Evolutionary conservation across 257 asterid genomes (phyloP).

Genomic region (Solanum chilense): DNA sequence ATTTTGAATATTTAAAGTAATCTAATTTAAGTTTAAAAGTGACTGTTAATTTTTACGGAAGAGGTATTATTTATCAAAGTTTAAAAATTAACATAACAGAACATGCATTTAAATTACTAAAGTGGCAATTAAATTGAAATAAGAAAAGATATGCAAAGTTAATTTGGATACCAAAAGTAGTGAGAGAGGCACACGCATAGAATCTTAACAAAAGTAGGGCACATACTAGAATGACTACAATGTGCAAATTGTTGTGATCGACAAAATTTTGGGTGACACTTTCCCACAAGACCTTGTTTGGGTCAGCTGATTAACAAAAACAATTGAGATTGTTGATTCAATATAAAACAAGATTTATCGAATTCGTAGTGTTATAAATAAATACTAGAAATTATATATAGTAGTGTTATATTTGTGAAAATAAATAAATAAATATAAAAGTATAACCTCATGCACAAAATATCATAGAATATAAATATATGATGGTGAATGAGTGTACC

Average conservation of each 20-base stretch:
- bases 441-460: no score
- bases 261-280: not conserved
- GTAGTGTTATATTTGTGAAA: no score
- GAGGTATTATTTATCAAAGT: not conserved
- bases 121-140: not conserved
- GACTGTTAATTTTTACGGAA: not conserved
- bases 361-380: not conserved
- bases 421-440: no score
- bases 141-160: not conserved
- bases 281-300: not conserved
- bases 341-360: not conserved
- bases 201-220: slow-evolving; percentile 17
- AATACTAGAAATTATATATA: no score
- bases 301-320: not conserved
- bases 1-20: no score
- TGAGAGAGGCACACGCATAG: slow-evolving; percentile 19
- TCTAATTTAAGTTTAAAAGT: not conserved
- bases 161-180: slow-evolving; percentile 7
- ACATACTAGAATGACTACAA: not conserved
- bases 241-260: not conserved
- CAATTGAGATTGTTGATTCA: not conserved
- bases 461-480: no score
- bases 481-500: no score
- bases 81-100: not conserved
- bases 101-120: not conserved